phyloP scores from a whole-genome alignment of 2,329 filamentous ascomycete species.

The Didymellaceae sp. region DNA sequence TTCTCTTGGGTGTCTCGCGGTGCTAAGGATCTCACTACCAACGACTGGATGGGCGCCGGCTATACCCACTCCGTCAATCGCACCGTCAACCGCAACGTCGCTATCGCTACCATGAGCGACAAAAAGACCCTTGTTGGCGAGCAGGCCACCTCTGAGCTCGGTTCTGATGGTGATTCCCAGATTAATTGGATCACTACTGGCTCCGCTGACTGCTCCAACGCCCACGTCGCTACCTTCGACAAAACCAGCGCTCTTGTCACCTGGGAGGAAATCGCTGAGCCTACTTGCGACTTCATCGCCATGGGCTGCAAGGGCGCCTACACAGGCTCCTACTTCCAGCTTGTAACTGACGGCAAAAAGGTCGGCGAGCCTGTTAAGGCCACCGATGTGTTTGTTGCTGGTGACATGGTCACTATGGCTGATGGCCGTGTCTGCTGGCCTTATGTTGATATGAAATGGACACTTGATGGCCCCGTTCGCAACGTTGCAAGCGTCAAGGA shows the following conservation, averaged over 20 bases:
- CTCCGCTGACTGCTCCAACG: constrained; percentile 63
- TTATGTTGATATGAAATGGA: constrained; percentile 64
- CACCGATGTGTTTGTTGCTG: constrained; percentile 64
- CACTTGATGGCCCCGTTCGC: constrained; percentile 48
- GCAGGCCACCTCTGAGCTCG: constrained; percentile 62
- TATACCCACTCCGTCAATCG: constrained; percentile 62
- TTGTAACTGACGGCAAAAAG: constrained; percentile 60
- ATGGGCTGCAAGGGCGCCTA: constrained; percentile 67
- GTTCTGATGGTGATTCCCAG: constrained; percentile 63
- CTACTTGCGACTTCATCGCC: constrained; percentile 62
- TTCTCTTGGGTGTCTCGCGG: constrained; percentile 69
- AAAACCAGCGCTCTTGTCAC: constrained; percentile 60
- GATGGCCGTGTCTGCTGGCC: constrained; percentile 68
- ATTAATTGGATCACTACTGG: constrained; percentile 65
- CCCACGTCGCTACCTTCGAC: constrained; percentile 64
- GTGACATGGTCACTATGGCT: constrained; percentile 67
- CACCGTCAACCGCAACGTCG: constrained; percentile 66
- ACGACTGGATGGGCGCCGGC: constrained; percentile 64
- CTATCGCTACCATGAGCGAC: constrained; percentile 63
- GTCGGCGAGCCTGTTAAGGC: constrained; percentile 59
- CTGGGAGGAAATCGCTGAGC: constrained; percentile 66
- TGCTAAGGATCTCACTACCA: constrained; percentile 60
- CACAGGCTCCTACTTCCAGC: constrained; percentile 65
- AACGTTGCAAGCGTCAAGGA: constrained; percentile 47
- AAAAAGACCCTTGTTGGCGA: constrained; percentile 63